phyloP scores from a whole-genome alignment of 352 stramenopile species.

The Pythium aristosporum region DNA sequence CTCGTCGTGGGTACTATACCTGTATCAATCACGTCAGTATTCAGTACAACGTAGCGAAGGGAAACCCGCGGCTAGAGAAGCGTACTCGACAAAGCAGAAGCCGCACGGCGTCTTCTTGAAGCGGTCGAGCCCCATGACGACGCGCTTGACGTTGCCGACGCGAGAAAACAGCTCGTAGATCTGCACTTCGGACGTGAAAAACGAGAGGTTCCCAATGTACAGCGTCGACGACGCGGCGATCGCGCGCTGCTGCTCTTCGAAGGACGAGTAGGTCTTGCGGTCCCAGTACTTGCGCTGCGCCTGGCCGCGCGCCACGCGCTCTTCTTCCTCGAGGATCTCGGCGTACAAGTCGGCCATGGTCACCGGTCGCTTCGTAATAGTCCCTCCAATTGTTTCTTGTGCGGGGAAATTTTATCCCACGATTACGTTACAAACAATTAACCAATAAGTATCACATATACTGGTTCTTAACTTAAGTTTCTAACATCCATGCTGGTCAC shows the following conservation, averaged over 20 bases:
- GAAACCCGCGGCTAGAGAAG: background rate
- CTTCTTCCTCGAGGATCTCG: slow-evolving; percentile 65
- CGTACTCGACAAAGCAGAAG: slow-evolving; percentile 98
- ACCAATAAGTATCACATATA: background rate
- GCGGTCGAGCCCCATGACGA: slow-evolving; percentile 96
- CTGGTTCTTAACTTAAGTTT: slow-evolving; percentile 23
- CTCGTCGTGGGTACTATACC: slow-evolving; percentile 69
- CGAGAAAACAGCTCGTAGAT: slow-evolving; percentile 94
- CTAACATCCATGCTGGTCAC: background rate
- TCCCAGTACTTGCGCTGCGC: slow-evolving; percentile 93
- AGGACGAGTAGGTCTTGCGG: slow-evolving; percentile 91
- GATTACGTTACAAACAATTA: background rate
- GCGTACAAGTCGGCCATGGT: slow-evolving; percentile 64
- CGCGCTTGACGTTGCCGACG: slow-evolving; percentile 89
- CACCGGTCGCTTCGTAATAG: background rate
- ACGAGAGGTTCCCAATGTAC: slow-evolving; percentile 98
- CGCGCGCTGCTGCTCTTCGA: slow-evolving; percentile 92
- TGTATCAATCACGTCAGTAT: slow-evolving; percentile 14
- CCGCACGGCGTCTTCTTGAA: slow-evolving; percentile 96
- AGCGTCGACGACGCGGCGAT: slow-evolving; percentile 91
- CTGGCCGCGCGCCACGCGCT: slow-evolving; percentile 51
- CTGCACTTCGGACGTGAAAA: slow-evolving; percentile 95
- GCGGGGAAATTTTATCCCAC: background rate
- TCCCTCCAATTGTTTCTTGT: background rate
- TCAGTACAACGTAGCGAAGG: background rate